A percentile compares a stretch with the other conserved stretches of the same genome.
phyloP scores from a whole-genome alignment of 1,284 basidiomycete species.

The Ganoderma lucidum region DNA sequence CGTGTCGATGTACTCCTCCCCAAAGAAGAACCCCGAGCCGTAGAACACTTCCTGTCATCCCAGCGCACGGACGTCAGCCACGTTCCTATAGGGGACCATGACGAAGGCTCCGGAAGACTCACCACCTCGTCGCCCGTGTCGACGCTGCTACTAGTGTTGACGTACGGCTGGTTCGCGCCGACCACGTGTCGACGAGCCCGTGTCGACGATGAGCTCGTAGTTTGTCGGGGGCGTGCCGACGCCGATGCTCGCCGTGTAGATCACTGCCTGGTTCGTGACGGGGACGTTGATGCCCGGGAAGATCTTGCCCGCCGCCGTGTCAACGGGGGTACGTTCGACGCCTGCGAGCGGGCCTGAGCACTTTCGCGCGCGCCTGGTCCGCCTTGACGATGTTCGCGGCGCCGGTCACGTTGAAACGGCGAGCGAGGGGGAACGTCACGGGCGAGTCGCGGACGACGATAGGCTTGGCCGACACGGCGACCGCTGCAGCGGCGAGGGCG shows the following conservation, averaged over 20 bases:
- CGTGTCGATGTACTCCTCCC: conserved; percentile 51
- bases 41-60: background rate
- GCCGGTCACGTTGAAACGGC: conserved; percentile 36
- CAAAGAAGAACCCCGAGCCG: conserved; percentile 2
- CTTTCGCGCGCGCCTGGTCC: conserved; percentile 39
- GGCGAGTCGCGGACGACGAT: conserved; percentile 35
- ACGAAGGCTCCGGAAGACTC: background rate
- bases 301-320: conserved; percentile 23
- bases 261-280: conserved; percentile 36
- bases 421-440: conserved; percentile 36
- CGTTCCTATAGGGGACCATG: background rate
- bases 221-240: conserved; percentile 38
- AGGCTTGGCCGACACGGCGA: conserved; percentile 32
- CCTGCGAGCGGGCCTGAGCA: conserved; percentile 30
- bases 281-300: conserved; percentile 35
- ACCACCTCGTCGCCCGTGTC: conserved; percentile 31
- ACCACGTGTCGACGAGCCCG: conserved; percentile 65
- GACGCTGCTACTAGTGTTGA: conserved; percentile 53
- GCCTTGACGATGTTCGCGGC: conserved; percentile 29
- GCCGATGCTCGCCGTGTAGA: conserved; percentile 37
- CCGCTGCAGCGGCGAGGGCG: conserved; percentile 26
- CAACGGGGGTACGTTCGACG: background rate
- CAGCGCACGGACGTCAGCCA: background rate
- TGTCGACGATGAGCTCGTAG: conserved; percentile 40
- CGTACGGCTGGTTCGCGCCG: conserved; percentile 54